These are phyloP conservation scores for Pistacia vera DNA, from an alignment of 345 rosid genomes.

Conservation along the genomic window DNA sequence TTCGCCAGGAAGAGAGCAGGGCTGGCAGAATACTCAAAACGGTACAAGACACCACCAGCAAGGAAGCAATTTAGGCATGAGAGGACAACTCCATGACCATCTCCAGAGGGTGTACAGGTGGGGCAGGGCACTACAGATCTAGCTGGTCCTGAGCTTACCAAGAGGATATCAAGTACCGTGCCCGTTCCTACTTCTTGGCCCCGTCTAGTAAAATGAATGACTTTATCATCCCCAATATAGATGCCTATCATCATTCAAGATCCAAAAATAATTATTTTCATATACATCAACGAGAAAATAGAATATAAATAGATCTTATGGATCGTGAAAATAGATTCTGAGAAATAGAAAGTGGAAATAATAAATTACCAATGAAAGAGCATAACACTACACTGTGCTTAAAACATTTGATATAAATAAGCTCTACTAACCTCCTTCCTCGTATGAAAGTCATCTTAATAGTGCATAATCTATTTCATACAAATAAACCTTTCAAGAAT, in stretches of 20 bases:
- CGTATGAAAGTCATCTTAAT: not conserved
- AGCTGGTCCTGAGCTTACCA: constrained; percentile 76
- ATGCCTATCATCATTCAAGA: constrained; percentile 50
- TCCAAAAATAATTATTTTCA: not conserved
- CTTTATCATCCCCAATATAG: constrained; percentile 78
- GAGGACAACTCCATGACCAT: constrained; percentile 65
- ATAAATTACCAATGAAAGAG: not conserved
- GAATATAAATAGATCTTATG: not conserved
- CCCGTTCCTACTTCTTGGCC: constrained; percentile 97
- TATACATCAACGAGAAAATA: not conserved
- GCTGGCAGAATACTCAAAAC: constrained; percentile 75
- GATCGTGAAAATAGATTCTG: not conserved
- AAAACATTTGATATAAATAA: not conserved
- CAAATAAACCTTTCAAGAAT: not conserved
- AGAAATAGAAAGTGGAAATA: not conserved
- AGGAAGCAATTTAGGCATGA: constrained; percentile 92
- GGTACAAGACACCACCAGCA: constrained; percentile 75
- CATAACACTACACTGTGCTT: not conserved
- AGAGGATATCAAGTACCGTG: constrained; percentile 66
- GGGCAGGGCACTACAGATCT: constrained; percentile 56
- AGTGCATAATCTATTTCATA: not conserved
- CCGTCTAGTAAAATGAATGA: constrained; percentile 83
- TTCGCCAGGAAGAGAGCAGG: constrained; percentile 80
- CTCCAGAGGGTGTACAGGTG: constrained; percentile 56
- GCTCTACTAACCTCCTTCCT: not conserved